phyloP scores from a whole-genome alignment of 31 red algal genomes.

The Porphyra umbilicalis region DNA sequence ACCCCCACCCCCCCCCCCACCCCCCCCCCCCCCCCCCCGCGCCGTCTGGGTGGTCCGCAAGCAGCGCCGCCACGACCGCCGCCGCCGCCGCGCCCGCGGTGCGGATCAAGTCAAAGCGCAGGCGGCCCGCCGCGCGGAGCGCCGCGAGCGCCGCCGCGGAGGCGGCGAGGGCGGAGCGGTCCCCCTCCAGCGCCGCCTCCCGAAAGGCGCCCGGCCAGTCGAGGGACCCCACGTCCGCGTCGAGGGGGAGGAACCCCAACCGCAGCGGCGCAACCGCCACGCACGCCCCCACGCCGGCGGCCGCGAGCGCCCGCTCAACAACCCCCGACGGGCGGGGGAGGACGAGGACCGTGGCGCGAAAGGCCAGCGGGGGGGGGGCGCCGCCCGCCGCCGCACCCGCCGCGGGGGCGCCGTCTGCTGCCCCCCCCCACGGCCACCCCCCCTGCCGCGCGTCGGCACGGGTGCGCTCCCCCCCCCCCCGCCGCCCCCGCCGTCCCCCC shows the following conservation, averaged over 20 bases:
- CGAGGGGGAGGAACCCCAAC: conserved; percentile 74
- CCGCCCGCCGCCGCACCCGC: not conserved
- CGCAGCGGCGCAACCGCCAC: conserved; percentile 23
- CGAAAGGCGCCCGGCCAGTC: conserved; percentile 63
- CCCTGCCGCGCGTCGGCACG: too few species aligned
- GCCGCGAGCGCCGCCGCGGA: conserved; percentile 49
- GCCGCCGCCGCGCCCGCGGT: conserved; percentile 51
- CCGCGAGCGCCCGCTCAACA: conserved; percentile 41
- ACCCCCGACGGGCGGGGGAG: conserved; percentile 44
- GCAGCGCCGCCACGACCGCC: conserved; percentile 25
- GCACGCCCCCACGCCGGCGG: conserved; percentile 5
- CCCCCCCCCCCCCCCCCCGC: not conserved
- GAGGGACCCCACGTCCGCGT: conserved; percentile 59
- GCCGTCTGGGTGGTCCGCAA: conserved; percentile 2
- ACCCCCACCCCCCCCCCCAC: not conserved
- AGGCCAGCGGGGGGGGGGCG: not conserved
- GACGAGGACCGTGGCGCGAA: conserved; percentile 38
- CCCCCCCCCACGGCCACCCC: not conserved
- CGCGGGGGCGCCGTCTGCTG: not conserved
- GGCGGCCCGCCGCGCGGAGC: conserved; percentile 17
- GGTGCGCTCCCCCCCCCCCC: too few species aligned
- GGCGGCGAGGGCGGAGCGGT: conserved; percentile 50
- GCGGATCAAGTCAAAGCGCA: conserved; percentile 42
- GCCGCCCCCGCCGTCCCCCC: not conserved
- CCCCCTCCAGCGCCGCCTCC: conserved; percentile 70